phyloP scores from a whole-genome alignment of 2,329 filamentous ascomycete genomes.

The Xenoacremonium recifei region DNA sequence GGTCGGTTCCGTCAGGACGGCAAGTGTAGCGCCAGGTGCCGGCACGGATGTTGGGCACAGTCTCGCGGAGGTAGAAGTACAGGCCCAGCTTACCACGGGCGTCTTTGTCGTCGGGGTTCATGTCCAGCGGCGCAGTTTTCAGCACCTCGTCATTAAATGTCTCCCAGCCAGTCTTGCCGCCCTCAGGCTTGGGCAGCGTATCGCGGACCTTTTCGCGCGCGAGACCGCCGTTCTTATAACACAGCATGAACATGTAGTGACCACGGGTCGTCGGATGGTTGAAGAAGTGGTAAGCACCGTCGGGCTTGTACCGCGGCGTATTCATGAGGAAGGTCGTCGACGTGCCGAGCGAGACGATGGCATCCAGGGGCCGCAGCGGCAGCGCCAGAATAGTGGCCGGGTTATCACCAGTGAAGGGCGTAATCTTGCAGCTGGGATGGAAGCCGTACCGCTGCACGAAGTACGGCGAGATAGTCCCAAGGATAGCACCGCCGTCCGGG shows the following conservation, averaged over 20 bases:
- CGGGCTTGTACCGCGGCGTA: slow-evolving; percentile 85
- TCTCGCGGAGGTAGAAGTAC: slow-evolving; percentile 95
- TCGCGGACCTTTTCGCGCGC: slow-evolving; percentile 90
- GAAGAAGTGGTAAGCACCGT: slow-evolving; percentile 95
- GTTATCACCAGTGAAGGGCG: slow-evolving; percentile 94
- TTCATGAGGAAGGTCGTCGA: slow-evolving; percentile 98
- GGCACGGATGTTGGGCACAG: slow-evolving; percentile 84
- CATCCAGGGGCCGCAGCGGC: slow-evolving; percentile 82
- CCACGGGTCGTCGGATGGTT: slow-evolving; percentile 90
- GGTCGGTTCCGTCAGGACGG: slow-evolving; percentile 52
- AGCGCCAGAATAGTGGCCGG: slow-evolving; percentile 91
- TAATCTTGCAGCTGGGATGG: slow-evolving; percentile 68
- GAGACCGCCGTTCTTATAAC: slow-evolving; percentile 97
- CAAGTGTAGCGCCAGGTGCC: slow-evolving; percentile 84
- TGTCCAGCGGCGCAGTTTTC: slow-evolving; percentile 66
- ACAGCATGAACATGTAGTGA: slow-evolving; percentile 99
- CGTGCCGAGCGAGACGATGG: slow-evolving; percentile 92
- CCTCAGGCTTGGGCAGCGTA: slow-evolving; percentile 58
- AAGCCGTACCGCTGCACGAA: slow-evolving; percentile 80
- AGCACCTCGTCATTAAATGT: slow-evolving; percentile 75
- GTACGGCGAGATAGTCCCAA: slow-evolving; percentile 76
- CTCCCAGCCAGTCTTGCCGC: slow-evolving; percentile 63
- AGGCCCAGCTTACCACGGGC: slow-evolving; percentile 79
- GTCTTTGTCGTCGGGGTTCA: slow-evolving; percentile 40
- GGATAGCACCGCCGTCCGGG: slow-evolving; percentile 74